Percentiles rank a stretch among this genome's conserved stretches.
These are phyloP conservation scores for Speleostelium caveatum DNA, from an alignment of 78 protist species.

Conservation along the genomic window DNA sequence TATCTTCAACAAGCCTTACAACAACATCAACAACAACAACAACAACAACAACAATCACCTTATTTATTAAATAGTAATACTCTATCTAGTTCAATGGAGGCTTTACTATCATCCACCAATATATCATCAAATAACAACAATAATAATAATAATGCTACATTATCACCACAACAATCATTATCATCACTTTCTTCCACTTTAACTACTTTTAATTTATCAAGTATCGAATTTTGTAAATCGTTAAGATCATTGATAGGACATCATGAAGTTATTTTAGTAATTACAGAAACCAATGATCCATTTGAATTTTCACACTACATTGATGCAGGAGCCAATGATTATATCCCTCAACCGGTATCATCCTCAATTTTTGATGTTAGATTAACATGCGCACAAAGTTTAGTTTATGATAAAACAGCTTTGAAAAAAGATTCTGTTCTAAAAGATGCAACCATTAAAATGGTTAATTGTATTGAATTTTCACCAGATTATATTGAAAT, in stretches of 20 bases:
- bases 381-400: constrained; percentile 24
- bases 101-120: too few species aligned
- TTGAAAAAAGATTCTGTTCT: constrained; percentile 2
- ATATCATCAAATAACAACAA: neutral
- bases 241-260: neutral
- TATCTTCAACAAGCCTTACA: neutral
- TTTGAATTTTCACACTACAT: constrained; percentile 22
- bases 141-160: neutral
- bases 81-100: too few species aligned
- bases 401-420: constrained; percentile 9
- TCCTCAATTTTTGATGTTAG: constrained; percentile 25
- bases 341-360: constrained; percentile 48
- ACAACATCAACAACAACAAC: constrained; percentile 23
- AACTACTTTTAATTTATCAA: neutral
- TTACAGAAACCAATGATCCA: constrained; percentile 18
- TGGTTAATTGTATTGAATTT: constrained; percentile 46
- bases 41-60: constrained; percentile 6
- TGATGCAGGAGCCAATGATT: constrained; percentile 59
- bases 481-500: constrained; percentile 48
- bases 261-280: neutral
- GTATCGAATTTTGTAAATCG: constrained; percentile 12
- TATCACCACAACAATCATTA: neutral
- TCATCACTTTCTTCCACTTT: too few species aligned
- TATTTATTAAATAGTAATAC: too few species aligned
- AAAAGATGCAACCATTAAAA: constrained; percentile 22